Base-by-base conservation (phyloP, 495 filamentous ascomycete genomes). In the Xylaria bambusicola region DNA sequence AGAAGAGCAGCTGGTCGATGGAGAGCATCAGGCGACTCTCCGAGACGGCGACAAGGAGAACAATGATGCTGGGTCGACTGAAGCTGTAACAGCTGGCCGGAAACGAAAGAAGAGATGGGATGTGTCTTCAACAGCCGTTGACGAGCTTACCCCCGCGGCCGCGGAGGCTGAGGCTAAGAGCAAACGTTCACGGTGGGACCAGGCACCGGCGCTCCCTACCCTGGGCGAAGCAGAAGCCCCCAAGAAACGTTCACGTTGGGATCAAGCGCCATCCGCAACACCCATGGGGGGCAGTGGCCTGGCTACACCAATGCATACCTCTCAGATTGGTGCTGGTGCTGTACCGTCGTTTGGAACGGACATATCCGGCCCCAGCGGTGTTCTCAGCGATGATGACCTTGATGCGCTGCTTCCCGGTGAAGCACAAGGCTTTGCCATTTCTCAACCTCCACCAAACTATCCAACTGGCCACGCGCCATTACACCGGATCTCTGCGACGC, bases 31-130 rank as follows among this genome's bases (percentile, higher is more conserved):
- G 70, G 82, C 93, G 51, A 89, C 84, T 26, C 80, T 97, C 55
- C 87, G 85, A 63, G 81, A 87, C 6, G 77, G 79, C 45, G 85
- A 86, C 48, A 87, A 92, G 74, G 88, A 92, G 72, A 89, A 89
- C 63, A 79, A 77, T 44, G 84, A 94, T 21, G 79, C 84, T 52
- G 86, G 87, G 20, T 83, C 87, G 15, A 85, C 88, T 23, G 88
- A 85, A 51, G 76, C 80, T 17, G 86, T 81, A 12, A 71, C 80
- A 2, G 72, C 82, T 20, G 86, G 86, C 3, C 82, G 87, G 53
- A 96, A 93, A 81, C 85, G 91, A 63, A 97, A 96, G 80, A 92
- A 94, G 77, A 82, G 94, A 68, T 98, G 94, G 94, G 93, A 96
- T 78, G 83, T 92, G 18, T 75, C 79, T 13, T 73, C 84, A 27